Base-by-base conservation (phyloP, 352 stramenopile genomes). In the Phytopythium helicoides region DNA sequence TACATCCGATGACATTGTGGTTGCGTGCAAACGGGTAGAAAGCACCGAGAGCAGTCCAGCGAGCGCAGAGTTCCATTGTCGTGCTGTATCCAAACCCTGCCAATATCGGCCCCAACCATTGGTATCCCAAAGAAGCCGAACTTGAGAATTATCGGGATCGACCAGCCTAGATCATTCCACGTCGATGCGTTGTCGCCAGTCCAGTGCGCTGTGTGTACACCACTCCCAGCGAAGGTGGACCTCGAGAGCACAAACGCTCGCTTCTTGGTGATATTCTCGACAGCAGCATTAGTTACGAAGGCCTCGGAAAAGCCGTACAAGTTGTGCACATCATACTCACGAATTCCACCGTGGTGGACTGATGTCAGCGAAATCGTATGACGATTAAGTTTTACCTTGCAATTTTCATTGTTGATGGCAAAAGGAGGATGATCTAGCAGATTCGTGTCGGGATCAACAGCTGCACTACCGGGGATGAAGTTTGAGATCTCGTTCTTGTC, bases 401-500 rank as follows among this genome's bases (percentile, higher is more conserved):
- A 59, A 44, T 67, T 59, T 22, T 39, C 73, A 47, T 87, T 87
- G 51, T 85, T 84, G 61, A 87, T 85, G 2, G 45, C 47, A 50
- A 81, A 87, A 42, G 76, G 73, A 9, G 73, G 73, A 46, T 83
- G 51, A 63, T 85, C 60, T 45, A 59, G 85, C 47, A 68, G 56
- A 64, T 83, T 87, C 6, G 37, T 54, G 39, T 87, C 56, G 31
- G 44, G 68, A 84, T 18, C 49, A 53, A 18, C 84, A 56, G 28
- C 72, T 82, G 53, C 76, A 86, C 7, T 68, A 3, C 78, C 79
- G 3, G 65, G 64, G 38, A 74, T 89, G 42, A 94, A 92, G 60
- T 88, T 90, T 10, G 79, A 74, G 7, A 89, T 58, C 44, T 95
- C 86, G 60, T 95, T 95, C 86, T 94, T 95, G 58, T 95, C 86